Conservation (phyloP, 371 early-diverging fungal species). For the Umbelopsis sp. region DNA sequence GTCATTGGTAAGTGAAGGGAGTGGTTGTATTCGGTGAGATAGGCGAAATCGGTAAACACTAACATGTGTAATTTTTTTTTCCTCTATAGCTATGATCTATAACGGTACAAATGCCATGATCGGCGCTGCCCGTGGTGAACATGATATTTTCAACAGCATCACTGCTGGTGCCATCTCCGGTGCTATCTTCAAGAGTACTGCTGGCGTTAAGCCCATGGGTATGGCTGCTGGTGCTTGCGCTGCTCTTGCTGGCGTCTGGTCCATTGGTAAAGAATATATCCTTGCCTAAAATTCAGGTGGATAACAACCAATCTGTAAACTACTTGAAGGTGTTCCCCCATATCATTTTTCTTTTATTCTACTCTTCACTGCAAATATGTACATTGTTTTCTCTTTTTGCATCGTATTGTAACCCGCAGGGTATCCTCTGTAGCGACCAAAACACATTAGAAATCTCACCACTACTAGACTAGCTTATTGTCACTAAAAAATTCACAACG, state of each 20-base stretch:
- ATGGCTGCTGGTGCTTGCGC: slow-evolving; percentile 66
- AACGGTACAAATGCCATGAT: slow-evolving; percentile 75
- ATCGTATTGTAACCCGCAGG: slow-evolving; percentile 9
- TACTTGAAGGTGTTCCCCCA: background rate
- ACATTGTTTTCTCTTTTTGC: slow-evolving; percentile 16
- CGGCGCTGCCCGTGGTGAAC: slow-evolving; percentile 62
- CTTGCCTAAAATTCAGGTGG: slow-evolving; percentile 1
- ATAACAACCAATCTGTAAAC: background rate
- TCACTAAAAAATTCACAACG: slow-evolving; percentile 8
- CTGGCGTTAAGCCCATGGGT: slow-evolving; percentile 48
- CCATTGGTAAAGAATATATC: slow-evolving; percentile 21
- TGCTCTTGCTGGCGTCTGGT: slow-evolving; percentile 58
- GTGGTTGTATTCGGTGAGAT: background rate
- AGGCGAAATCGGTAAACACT: background rate
- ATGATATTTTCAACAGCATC: slow-evolving; percentile 70
- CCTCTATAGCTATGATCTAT: slow-evolving; percentile 73
- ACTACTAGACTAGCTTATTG: slow-evolving; percentile 11
- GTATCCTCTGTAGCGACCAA: background rate
- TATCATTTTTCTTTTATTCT: background rate
- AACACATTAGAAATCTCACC: background rate
- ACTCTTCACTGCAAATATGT: slow-evolving; percentile 14
- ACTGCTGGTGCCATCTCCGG: slow-evolving; percentile 80
- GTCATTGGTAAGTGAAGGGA: slow-evolving; percentile 53
- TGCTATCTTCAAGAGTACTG: slow-evolving; percentile 77
- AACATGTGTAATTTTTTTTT: background rate